phyloP scores from a whole-genome alignment of 2,329 filamentous ascomycete species.

The Clathrospora elynae region DNA sequence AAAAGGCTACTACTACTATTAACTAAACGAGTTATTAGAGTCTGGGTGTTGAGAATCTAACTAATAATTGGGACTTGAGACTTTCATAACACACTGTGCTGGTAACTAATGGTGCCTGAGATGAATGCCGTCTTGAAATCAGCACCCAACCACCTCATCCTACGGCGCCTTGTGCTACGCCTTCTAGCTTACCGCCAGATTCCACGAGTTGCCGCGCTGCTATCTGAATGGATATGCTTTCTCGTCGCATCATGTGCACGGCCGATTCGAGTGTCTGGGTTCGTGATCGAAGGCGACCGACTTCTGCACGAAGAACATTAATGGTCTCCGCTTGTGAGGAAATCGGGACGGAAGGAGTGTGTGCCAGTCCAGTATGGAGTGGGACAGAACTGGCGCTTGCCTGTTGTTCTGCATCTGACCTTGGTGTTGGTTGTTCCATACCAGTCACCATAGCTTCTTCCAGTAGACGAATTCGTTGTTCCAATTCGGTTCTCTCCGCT shows the following conservation, averaged over 20 bases:
- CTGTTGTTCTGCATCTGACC: constrained; percentile 3
- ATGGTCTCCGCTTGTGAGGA: constrained; percentile 34
- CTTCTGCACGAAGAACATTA: constrained; percentile 40
- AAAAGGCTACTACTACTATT: too few relatives aligned
- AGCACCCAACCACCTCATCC: constrained; percentile 3
- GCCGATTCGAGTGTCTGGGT: constrained; percentile 36
- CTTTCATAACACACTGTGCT: too few relatives aligned
- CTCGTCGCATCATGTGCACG: constrained; percentile 33
- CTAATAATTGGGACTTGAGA: too few relatives aligned
- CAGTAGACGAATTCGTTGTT: constrained; percentile 44
- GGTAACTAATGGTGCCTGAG: too few relatives aligned
- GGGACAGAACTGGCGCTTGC: neutral
- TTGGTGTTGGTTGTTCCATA: constrained; percentile 3
- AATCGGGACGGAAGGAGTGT: constrained; percentile 1
- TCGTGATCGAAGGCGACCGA: constrained; percentile 35
- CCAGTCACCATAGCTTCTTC: constrained; percentile 43
- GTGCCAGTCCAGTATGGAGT: constrained; percentile 8
- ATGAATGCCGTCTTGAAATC: too few relatives aligned
- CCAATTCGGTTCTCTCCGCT: constrained; percentile 47
- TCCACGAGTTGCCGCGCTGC: constrained; percentile 34
- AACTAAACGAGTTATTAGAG: too few relatives aligned
- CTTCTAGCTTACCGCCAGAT: constrained; percentile 34
- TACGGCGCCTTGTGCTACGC: constrained; percentile 14
- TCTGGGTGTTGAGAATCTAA: too few relatives aligned
- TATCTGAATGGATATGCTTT: constrained; percentile 37